Base-by-base conservation (phyloP, 805 yeast genomes). In the Pichia manshurica region DNA sequence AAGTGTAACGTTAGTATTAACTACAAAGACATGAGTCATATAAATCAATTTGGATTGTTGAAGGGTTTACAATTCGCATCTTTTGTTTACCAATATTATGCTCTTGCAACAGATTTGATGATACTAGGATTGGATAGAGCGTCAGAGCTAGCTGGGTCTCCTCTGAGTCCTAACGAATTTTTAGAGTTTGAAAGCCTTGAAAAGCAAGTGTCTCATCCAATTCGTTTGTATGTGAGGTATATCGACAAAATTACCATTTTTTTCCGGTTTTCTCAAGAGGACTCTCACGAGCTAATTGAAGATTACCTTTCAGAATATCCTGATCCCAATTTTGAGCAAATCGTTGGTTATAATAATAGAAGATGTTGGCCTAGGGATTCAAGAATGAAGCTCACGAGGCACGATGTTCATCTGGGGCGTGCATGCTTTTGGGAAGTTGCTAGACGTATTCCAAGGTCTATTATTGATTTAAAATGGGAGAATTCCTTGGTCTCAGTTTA, bases 281-380 rank as follows among this genome's bases (percentile, higher is more conserved):
- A 91, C 45, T 78, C 93, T 0, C 79, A 77, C 33, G 96, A 81
- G 9, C 68, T 93, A 37, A 77, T 85, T 16, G 83, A 82, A 50
- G 91, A 87, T 21, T 88, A 73, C 58, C 66, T 90, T 20, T 73
- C 85, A 0, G 96, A 87, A 56, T 85, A 87, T 57, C 96, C 96
- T 1, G 96, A 90, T 67, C 96, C 96, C 0, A 87, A 90, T 60
- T 87, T 86, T 64, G 96, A 86, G 58, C 85, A 83, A 56, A 81
- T 83, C 6, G 79, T 85, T 32, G 95, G 95, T 0, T 91, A 89
- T 64, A 86, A 85, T 58, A 91, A 88, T 56, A 84, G 85, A 56
- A 81, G 81, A 44, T 89, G 97, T 61, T 93, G 99, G 99, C 96
- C 99, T 3, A 70, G 86, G 39, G 98, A 93, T 61, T 71, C 82